Evolutionary conservation across 257 asterid genomes (phyloP).

Genomic region (Solanum rostratum): DNA sequence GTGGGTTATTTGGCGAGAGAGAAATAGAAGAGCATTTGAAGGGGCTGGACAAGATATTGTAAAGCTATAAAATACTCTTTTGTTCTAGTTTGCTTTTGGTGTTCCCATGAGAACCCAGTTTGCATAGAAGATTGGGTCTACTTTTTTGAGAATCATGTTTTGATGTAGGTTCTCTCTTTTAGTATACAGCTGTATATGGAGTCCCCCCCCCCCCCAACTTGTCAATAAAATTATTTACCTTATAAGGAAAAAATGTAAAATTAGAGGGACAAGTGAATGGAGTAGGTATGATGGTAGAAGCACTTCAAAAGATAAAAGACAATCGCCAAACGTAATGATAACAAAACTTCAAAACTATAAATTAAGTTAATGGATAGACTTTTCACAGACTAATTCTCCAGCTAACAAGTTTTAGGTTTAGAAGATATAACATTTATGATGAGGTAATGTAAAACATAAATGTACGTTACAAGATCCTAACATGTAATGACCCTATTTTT

Average conservation of each 20-base stretch:
- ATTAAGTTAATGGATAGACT: background rate
- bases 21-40: background rate
- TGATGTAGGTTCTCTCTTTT: background rate
- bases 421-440: background rate
- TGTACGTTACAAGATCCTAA: background rate
- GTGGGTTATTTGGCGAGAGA: background rate
- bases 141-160: no score
- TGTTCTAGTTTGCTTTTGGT: background rate
- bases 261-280: no score
- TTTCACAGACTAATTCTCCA: background rate
- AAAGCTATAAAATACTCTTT: background rate
- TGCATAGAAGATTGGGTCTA: background rate
- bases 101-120: background rate
- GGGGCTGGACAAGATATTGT: background rate
- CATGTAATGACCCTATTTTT: background rate
- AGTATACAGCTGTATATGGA: background rate
- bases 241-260: no score
- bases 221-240: no score
- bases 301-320: background rate
- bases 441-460: background rate
- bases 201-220: background rate
- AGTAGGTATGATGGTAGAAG: no score
- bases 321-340: background rate
- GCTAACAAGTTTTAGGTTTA: background rate
- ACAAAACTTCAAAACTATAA: background rate